Percentiles rank a stretch among this genome's conserved stretches.
phyloP scores from a whole-genome alignment of 192 early-diverging fungal species.

The Cladochytrium replicatum region DNA sequence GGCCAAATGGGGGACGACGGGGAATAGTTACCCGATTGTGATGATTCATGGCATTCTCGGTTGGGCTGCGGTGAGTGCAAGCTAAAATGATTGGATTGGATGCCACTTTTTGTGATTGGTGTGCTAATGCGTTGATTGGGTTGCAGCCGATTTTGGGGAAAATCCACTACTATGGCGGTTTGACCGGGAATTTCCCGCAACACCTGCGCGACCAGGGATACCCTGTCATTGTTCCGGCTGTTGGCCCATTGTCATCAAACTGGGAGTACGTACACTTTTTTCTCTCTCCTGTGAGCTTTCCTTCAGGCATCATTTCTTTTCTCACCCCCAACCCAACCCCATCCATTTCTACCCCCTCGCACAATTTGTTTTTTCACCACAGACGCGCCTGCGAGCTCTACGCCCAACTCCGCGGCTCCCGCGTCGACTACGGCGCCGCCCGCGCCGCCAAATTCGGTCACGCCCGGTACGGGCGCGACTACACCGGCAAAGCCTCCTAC shows the following conservation, averaged over 20 bases:
- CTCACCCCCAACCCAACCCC: neutral
- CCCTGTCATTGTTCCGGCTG: neutral
- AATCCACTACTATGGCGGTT: constrained; percentile 19
- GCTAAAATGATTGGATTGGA: neutral
- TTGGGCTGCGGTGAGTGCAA: constrained; percentile 6
- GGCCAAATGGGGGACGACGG: constrained; percentile 2
- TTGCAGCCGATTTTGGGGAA: too few relatives aligned
- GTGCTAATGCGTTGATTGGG: too few relatives aligned
- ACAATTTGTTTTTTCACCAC: too few relatives aligned
- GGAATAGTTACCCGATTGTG: constrained; percentile 16
- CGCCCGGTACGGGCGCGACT: constrained; percentile 8
- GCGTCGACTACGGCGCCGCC: constrained; percentile 15
- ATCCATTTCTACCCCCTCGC: too few relatives aligned
- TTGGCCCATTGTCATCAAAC: constrained; percentile 5
- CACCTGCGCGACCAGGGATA: constrained; percentile 6
- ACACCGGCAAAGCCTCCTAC: constrained; percentile 11
- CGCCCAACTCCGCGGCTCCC: constrained; percentile 12
- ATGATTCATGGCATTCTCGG: constrained; percentile 18
- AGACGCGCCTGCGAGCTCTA: constrained; percentile 22
- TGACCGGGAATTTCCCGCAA: constrained; percentile 8
- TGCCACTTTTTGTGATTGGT: neutral
- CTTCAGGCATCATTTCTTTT: neutral
- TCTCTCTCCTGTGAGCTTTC: neutral
- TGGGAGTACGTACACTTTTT: neutral
- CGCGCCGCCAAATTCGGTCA: constrained; percentile 12